Evolutionary conservation across 2,329 filamentous ascomycete genomes (phyloP), one percentile per base, ranked within the genome.

Genomic region (Cadophora sp.): DNA sequence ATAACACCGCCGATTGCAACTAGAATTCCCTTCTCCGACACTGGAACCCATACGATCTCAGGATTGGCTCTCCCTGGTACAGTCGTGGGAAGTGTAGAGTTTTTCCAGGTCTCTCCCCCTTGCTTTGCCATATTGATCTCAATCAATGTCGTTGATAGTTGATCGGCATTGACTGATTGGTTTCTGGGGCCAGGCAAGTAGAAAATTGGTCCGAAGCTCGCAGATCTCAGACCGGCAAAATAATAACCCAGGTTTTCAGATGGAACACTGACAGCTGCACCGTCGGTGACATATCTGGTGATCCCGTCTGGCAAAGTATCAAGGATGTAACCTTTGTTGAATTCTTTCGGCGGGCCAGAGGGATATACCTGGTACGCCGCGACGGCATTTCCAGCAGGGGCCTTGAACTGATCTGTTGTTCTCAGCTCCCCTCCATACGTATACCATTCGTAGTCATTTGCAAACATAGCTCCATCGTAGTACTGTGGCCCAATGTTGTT

Each of bases 1-100:
- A 83, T 87, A 2, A 92, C 93, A 14, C 93, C 93, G 7, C 92
- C 92, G 0, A 97, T 81, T 3, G 91, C 91, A 0, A 97, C 84
- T 9, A 97, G 82, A 55, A 96, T 89, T 0, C 93, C 93, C 73
- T 93, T 83, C 19, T 86, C 81, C 3, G 92, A 92, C 55, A 94
- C 92, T 1, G 93, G 93, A 0, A 97, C 85, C 90, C 91, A 93
- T 0, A 91, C 88, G 1, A 91, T 80, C 67, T 91, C 89, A 0
- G 89, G 83, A 72, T 86, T 88, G 4, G 89, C 87, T 19, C 91
- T 85, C 0, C 85, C 85, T 4, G 80, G 77, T 7, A 91, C 80
- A 4, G 76, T 71, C 0, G 73, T 50, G 0, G 86, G 84, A 2
- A 92, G 76, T 0, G 87, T 86, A 1, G 62, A 71, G 71, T 92